Evolutionary conservation across 768 basidiomycete species (phyloP).

Genomic region (Trametes gibbosa): DNA sequence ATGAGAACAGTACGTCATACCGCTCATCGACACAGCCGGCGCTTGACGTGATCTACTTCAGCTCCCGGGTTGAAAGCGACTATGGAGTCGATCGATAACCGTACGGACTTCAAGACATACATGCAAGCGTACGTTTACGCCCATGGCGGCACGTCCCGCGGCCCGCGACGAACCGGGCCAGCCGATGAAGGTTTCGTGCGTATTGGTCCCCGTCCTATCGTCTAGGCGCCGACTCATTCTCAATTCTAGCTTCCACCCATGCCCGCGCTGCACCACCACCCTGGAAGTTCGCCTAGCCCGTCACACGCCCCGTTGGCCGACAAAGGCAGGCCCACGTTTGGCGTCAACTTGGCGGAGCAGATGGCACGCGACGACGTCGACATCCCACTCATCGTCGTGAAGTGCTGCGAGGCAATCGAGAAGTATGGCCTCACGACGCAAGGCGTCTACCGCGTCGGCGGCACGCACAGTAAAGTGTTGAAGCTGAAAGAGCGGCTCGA

Average conservation of each 20-base stretch:
- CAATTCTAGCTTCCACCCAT: slow-evolving; percentile 59
- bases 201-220: slow-evolving; percentile 20
- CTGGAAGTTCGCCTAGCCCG: slow-evolving; percentile 28
- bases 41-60: slow-evolving; percentile 19
- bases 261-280: slow-evolving; percentile 39
- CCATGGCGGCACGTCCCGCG: slow-evolving; percentile 60
- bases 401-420: slow-evolving; percentile 91
- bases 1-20: slow-evolving; percentile 58
- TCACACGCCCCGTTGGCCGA: slow-evolving; percentile 41
- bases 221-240: slow-evolving; percentile 11
- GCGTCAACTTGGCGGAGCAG: slow-evolving; percentile 88
- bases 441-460: slow-evolving; percentile 93
- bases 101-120: slow-evolving; percentile 90
- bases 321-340: slow-evolving; percentile 82
- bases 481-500: slow-evolving; percentile 82
- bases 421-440: slow-evolving; percentile 78
- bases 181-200: slow-evolving; percentile 91
- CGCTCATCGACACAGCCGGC: not conserved
- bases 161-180: slow-evolving; percentile 87
- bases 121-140: slow-evolving; percentile 98
- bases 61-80: slow-evolving; percentile 79
- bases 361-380: slow-evolving; percentile 90
- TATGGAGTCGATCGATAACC: slow-evolving; percentile 90
- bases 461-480: slow-evolving; percentile 83
- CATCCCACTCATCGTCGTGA: slow-evolving; percentile 81